Conservation (phyloP, 2,329 filamentous ascomycete genomes). For the Myriangium duriaei region DNA sequence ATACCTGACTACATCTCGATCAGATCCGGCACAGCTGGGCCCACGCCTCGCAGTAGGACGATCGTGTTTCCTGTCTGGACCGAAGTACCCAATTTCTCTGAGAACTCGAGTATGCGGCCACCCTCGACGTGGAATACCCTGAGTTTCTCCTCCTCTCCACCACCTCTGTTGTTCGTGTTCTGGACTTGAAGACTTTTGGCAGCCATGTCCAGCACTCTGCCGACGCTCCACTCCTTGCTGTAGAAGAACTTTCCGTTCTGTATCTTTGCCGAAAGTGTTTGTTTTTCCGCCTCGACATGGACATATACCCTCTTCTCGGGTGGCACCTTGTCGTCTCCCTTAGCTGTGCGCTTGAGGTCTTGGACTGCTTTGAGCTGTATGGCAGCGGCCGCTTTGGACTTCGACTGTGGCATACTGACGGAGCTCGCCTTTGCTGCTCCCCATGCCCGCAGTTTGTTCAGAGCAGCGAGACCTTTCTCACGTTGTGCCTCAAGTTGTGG, state of each 20-base stretch:
- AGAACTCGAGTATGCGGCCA: slow-evolving; percentile 73
- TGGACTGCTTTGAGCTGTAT: slow-evolving; percentile 59
- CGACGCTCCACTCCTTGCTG: slow-evolving; percentile 70
- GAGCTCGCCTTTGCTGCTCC: slow-evolving; percentile 49
- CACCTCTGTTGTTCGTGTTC: slow-evolving; percentile 71
- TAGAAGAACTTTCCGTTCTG: slow-evolving; percentile 48
- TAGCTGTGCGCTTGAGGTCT: slow-evolving; percentile 71
- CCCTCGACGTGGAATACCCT: slow-evolving; percentile 89
- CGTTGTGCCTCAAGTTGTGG: slow-evolving; percentile 33
- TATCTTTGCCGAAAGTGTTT: slow-evolving; percentile 70
- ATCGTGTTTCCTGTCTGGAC: slow-evolving; percentile 79
- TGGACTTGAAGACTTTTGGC: slow-evolving; percentile 65
- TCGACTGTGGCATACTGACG: slow-evolving; percentile 38
- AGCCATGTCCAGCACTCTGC: slow-evolving; percentile 65
- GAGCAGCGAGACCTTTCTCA: slow-evolving; percentile 59
- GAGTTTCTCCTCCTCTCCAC: slow-evolving; percentile 64
- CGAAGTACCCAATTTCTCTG: slow-evolving; percentile 64
- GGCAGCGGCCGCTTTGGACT: slow-evolving; percentile 40
- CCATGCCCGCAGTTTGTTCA: slow-evolving; percentile 71
- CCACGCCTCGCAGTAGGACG: slow-evolving; percentile 74
- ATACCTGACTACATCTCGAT: slow-evolving; percentile 39
- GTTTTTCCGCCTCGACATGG: slow-evolving; percentile 78
- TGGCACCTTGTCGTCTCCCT: slow-evolving; percentile 74
- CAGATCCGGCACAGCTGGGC: slow-evolving; percentile 58
- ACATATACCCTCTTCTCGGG: slow-evolving; percentile 80